Evolutionary conservation across 2,329 filamentous ascomycete genomes (phyloP).

Genomic region (Fusarium newnesense): DNA sequence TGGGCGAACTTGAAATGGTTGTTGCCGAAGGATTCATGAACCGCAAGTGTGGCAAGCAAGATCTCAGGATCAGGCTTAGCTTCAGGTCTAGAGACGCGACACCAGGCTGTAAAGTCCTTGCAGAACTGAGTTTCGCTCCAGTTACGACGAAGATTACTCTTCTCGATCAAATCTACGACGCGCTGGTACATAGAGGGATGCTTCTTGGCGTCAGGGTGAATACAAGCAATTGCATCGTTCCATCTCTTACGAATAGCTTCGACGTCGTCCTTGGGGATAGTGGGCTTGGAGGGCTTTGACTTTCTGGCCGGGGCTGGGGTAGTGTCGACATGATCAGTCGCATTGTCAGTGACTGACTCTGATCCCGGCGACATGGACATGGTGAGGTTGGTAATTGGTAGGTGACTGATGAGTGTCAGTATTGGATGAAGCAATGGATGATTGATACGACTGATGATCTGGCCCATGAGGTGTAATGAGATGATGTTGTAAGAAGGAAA

Average conservation of each 20-base stretch:
- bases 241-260: not conserved
- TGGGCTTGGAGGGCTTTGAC: rapidly evolving
- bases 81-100: not conserved
- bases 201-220: not conserved
- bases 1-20: not conserved
- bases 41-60: conserved; percentile 6
- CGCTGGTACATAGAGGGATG: not conserved
- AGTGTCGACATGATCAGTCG: not conserved
- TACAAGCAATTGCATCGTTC: not conserved
- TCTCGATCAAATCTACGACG: not conserved
- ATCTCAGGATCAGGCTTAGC: not conserved
- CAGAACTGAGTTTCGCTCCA: not conserved
- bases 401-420: not conserved
- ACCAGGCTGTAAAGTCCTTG: conserved; percentile 15
- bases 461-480: not conserved
- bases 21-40: not conserved
- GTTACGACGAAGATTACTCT: rapidly evolving
- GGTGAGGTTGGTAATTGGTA: no score
- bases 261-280: not conserved
- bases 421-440: not conserved
- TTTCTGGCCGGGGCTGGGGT: not conserved
- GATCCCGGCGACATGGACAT: not conserved
- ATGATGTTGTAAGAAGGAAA: not conserved
- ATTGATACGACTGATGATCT: not conserved
- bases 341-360: not conserved